Evolutionary conservation across 2,329 filamentous ascomycete species (phyloP), one percentile per base, ranked within the genome.

Genomic region (Neonectria hederae): DNA sequence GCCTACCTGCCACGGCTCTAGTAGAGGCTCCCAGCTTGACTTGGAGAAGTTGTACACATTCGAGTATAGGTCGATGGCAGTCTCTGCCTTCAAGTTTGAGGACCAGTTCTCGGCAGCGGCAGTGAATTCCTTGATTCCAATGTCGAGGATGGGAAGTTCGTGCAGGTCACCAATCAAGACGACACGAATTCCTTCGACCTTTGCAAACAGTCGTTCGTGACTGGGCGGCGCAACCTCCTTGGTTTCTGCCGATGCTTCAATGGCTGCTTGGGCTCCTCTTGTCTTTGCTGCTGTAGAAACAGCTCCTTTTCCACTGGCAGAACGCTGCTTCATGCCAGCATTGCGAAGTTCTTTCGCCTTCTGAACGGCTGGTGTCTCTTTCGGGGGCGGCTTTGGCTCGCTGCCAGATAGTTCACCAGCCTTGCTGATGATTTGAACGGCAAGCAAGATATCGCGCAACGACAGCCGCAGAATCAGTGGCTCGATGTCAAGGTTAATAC

Each of bases 31-130:
- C 96, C 96, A 99, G 4, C 94, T 93, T 0, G 96, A 99, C 78
- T 99, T 99, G 14, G 96, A 96, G 80, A 99, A 99, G 79, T 99
- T 99, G 84, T 97, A 99, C 26, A 99, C 91, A 74, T 98, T 99
- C 72, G 97, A 88, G 78, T 97, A 97, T 68, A 95, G 93, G 67
- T 97, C 93, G 52, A 99, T 90, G n/a, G 89, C 91, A 0, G 93
- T 92, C 75, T 97, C 93, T 0, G 93, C 95, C 73, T 90, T 94
- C 78, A 99, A 85, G 22, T 90, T 91, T 5, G 90, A 90, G 1
- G 95, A 95, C 96, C 96, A 99, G 76, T 99, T 93, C 69, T 91
- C 89, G 4, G 97, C 92, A 49, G 91, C 89, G 3, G 95, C 87
- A 5, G 89, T 92, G 75, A 98, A 98, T 58, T 90, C 90, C 80